These are phyloP conservation scores for Sordariomycetes sp. DNA, from an alignment of 2,329 filamentous ascomycete species.

Conservation along the genomic window DNA sequence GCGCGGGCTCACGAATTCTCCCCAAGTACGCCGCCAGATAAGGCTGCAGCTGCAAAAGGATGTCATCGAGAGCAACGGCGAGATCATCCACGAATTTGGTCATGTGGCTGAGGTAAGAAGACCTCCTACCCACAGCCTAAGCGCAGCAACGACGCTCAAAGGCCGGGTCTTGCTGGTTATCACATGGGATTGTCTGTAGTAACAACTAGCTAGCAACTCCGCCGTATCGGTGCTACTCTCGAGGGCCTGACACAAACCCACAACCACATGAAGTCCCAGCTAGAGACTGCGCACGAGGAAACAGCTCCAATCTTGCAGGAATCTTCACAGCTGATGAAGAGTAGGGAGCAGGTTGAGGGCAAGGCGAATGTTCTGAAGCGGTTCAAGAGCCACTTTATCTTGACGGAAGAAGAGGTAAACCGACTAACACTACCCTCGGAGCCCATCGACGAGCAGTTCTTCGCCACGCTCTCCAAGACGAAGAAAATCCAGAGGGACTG, in stretches of 20 bases:
- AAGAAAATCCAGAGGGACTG: conserved; percentile 86
- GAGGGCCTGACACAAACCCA: conserved; percentile 70
- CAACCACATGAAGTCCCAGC: conserved; percentile 67
- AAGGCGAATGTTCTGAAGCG: conserved; percentile 71
- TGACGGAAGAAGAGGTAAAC: conserved; percentile 72
- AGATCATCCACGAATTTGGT: conserved; percentile 81
- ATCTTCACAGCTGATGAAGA: conserved; percentile 59
- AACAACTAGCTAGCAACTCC: conserved; percentile 56
- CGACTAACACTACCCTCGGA: conserved; percentile 67
- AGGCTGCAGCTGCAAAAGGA: conserved; percentile 81
- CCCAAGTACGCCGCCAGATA: conserved; percentile 68
- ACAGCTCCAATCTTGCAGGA: conserved; percentile 69
- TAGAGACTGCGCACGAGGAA: conserved; percentile 63
- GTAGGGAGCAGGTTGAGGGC: conserved; percentile 63
- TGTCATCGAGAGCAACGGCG: conserved; percentile 84
- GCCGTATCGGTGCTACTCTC: conserved; percentile 71
- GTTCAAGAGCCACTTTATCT: conserved; percentile 73
- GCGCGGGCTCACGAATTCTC: conserved; percentile 59
- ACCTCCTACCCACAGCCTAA: conserved; percentile 2
- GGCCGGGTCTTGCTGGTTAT: not conserved
- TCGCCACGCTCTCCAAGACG: conserved; percentile 62
- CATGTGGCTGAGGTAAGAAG: conserved; percentile 68
- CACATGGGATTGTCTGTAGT: not conserved
- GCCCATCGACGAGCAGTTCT: conserved; percentile 79
- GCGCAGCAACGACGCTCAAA: not conserved